Evolutionary conservation across 2,329 filamentous ascomycete genomes (phyloP), one percentile per base, ranked within the genome.

Genomic region (Aspergillus transmontanensis): DNA sequence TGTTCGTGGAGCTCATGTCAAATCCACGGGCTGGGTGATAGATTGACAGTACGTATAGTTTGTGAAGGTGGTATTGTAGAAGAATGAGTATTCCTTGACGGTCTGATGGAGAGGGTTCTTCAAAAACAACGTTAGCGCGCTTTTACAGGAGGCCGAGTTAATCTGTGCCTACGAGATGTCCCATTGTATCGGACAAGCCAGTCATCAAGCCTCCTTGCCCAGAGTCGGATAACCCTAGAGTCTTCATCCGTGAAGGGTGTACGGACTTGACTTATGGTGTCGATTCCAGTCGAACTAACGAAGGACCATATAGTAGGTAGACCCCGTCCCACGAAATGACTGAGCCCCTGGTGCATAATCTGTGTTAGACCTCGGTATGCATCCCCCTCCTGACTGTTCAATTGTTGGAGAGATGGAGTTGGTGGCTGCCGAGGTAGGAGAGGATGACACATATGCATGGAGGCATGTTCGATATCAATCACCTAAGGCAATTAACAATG

Each of bases 41-140:
- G 14, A 74, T 74, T 12, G 72, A 74, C 2, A 74, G 59, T 7
- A 74, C 72, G 30, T 73, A 74, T 48, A 74, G 58, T 55, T 74
- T 74, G 53, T 74, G 72, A 10, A 74, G 58, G 50, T 74, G 72
- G 60, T 74, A 74, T 26, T 74, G 72, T n/a, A 74, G 62, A 41
- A 74, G 61, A 12, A 74, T 74, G 12, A 73, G 57, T 26, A 74
- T 74, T 6, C 72, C 72, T 30, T 73, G 71, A 43, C 72, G 66
- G 56, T 74, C 72, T 16, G 72, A 73, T 5, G 72, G 67, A 23
- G 57, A 59, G 21, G 57, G 57, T 32, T 59, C 57, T 59, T 23
- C 34, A n/a, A 7, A 23, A 7, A 30, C 26, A 32, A 19, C 14
- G 32, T 62, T 39, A 58, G 55, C 30, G 14, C 48, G 7, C 9